A percentile compares a stretch with the other conserved stretches of the same genome.
phyloP scores from a whole-genome alignment of 2,329 filamentous ascomycete genomes.

The Alternaria dauci region DNA sequence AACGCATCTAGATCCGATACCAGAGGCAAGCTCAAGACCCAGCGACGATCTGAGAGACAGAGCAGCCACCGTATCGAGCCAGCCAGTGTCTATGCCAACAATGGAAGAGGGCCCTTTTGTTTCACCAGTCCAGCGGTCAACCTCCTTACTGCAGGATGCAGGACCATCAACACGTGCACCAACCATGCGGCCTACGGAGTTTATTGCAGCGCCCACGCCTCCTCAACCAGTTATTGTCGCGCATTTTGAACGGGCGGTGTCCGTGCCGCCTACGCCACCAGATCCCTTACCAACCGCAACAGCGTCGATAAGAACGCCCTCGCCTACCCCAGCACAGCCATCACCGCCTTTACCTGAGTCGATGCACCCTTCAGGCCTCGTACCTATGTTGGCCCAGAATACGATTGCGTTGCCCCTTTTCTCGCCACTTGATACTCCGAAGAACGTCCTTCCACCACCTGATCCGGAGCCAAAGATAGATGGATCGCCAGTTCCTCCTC shows the following conservation, averaged over 20 bases:
- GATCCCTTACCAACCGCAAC: neutral
- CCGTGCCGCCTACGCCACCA: neutral
- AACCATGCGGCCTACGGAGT: neutral
- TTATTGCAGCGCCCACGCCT: neutral
- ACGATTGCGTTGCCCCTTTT: neutral
- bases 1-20: constrained; percentile 6
- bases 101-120: neutral
- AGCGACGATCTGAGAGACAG: constrained; percentile 5
- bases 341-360: neutral
- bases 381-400: neutral
- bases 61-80: neutral
- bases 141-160: neutral
- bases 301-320: neutral
- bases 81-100: neutral
- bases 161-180: neutral
- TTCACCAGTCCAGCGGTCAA: neutral
- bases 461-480: neutral
- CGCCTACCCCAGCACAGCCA: neutral
- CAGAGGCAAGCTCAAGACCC: constrained; percentile 14
- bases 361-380: neutral
- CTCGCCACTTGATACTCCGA: neutral
- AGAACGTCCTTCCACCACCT: neutral
- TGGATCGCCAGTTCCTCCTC: neutral
- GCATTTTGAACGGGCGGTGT: neutral
- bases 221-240: neutral